A percentile compares a stretch with the other conserved stretches of the same genome.
Evolutionary conservation across 495 filamentous ascomycete species (phyloP).

Genomic region (Talaromyces wortmannii): DNA sequence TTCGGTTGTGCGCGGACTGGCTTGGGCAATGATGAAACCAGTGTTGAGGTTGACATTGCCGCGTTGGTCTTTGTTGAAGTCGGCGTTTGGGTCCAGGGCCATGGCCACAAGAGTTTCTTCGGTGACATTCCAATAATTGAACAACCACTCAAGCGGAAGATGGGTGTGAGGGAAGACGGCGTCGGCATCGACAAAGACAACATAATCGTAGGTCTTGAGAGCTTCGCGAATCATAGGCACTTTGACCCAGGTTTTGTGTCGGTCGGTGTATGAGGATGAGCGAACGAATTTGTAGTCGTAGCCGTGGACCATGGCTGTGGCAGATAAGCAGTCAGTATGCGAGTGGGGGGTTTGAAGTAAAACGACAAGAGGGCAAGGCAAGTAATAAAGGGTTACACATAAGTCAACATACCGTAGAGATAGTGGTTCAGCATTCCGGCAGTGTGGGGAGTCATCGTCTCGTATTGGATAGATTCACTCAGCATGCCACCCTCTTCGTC

Average conservation of each 20-base stretch:
- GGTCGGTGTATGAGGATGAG: constrained; percentile 7
- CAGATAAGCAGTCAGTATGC: not conserved
- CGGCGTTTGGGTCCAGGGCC: constrained; percentile 29
- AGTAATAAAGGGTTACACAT: too few species aligned
- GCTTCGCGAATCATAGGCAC: constrained; percentile 37
- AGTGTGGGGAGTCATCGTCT: constrained; percentile 12
- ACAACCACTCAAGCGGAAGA: constrained; percentile 45
- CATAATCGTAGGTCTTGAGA: constrained; percentile 36
- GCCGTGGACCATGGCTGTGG: constrained; percentile 39
- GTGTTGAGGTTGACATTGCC: constrained; percentile 27
- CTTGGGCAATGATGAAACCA: constrained; percentile 31
- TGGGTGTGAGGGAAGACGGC: constrained; percentile 39
- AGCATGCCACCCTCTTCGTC: constrained; percentile 20
- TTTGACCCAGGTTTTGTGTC: constrained; percentile 42
- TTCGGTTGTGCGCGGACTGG: constrained; percentile 23
- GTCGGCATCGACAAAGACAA: constrained; percentile 46
- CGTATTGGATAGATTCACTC: constrained; percentile 11
- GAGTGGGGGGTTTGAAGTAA: not conserved
- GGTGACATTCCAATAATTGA: constrained; percentile 46
- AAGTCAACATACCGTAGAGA: constrained; percentile 18
- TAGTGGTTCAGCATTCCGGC: constrained; percentile 33
- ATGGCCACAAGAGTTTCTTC: constrained; percentile 33
- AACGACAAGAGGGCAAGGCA: too few species aligned
- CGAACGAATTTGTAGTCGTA: constrained; percentile 47
- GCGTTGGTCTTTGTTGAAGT: constrained; percentile 18